Percentiles rank a stretch among this genome's conserved stretches.
Evolutionary conservation across 2,329 filamentous ascomycete genomes (phyloP).

Genomic region (Elsinoe ampelina): DNA sequence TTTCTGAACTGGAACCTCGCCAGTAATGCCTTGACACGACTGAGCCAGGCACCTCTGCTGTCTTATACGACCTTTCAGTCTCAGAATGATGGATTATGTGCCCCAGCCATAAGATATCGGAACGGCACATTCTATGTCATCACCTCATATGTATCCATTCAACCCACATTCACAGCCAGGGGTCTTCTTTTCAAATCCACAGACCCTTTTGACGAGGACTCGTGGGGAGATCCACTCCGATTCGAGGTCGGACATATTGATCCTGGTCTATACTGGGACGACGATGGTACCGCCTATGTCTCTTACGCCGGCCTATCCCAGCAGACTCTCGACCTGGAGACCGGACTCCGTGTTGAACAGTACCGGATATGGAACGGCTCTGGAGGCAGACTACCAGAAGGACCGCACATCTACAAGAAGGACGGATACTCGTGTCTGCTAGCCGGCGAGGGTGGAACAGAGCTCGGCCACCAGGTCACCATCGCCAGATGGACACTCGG

Average conservation of each 20-base stretch:
- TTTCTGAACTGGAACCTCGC: constrained; percentile 34
- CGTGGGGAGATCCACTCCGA: constrained; percentile 42
- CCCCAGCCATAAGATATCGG: constrained; percentile 33
- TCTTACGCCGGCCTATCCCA: constrained; percentile 26
- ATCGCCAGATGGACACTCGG: constrained; percentile 32
- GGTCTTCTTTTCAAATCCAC: constrained; percentile 39
- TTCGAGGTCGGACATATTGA: constrained; percentile 30
- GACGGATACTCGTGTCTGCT: constrained; percentile 31
- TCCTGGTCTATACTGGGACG: constrained; percentile 26
- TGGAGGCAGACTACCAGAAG: constrained; percentile 27
- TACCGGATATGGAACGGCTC: constrained; percentile 31
- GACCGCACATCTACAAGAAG: constrained; percentile 31
- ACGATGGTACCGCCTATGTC: constrained; percentile 34
- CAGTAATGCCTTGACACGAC: constrained; percentile 29
- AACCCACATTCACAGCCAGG: constrained; percentile 27
- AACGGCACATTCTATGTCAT: constrained; percentile 33
- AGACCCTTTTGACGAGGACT: constrained; percentile 33
- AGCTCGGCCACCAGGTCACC: constrained; percentile 31
- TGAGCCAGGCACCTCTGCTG: constrained; percentile 31
- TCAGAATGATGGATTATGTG: constrained; percentile 30
- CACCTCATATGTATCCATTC: constrained; percentile 21
- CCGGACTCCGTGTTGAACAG: constrained; percentile 22
- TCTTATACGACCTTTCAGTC: constrained; percentile 28
- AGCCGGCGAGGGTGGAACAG: constrained; percentile 32
- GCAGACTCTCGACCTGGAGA: constrained; percentile 27